A percentile compares a stretch with the other conserved stretches of the same genome.
These are phyloP conservation scores for Hippophae tibetana DNA, from an alignment of 306 rosid genomes.

Conservation along the genomic window DNA sequence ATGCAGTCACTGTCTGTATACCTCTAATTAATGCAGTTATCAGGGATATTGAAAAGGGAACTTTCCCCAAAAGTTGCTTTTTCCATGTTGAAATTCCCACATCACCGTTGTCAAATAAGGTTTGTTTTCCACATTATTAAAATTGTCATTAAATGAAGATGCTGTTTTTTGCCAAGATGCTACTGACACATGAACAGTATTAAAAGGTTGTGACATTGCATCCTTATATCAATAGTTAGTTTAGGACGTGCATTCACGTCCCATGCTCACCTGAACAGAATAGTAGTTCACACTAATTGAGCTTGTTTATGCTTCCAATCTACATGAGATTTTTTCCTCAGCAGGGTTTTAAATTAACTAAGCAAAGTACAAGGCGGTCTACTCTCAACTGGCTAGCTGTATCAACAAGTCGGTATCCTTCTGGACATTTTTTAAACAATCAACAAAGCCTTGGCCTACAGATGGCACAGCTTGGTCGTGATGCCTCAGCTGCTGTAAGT, in stretches of 20 bases:
- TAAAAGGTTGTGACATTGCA: no score
- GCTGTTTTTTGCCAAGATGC: no score
- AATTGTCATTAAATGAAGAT: not conserved
- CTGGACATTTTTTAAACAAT: slow-evolving; percentile 82
- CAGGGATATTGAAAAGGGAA: slow-evolving; percentile 62
- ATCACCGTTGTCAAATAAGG: slow-evolving; percentile 76
- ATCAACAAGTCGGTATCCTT: slow-evolving; percentile 72
- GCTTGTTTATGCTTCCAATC: no score
- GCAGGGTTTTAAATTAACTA: slow-evolving; percentile 81
- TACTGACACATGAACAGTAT: no score
- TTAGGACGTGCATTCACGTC: no score
- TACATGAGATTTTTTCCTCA: slow-evolving; percentile 3
- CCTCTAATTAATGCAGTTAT: slow-evolving; percentile 77
- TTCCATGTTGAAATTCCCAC: slow-evolving; percentile 71
- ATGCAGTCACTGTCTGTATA: slow-evolving; percentile 72
- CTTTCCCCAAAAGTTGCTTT: slow-evolving; percentile 63
- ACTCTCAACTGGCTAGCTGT: slow-evolving; percentile 86
- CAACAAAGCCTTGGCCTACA: slow-evolving; percentile 93
- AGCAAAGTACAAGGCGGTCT: slow-evolving; percentile 75
- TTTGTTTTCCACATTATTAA: slow-evolving; percentile 15
- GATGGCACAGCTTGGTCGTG: slow-evolving; percentile 98
- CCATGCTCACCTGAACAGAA: no score
- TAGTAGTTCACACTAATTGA: no score
- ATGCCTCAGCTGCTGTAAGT: slow-evolving; percentile 98
- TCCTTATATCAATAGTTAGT: no score